phyloP scores from a whole-genome alignment of 345 rosid species.

The Bretschneidera sinensis region DNA sequence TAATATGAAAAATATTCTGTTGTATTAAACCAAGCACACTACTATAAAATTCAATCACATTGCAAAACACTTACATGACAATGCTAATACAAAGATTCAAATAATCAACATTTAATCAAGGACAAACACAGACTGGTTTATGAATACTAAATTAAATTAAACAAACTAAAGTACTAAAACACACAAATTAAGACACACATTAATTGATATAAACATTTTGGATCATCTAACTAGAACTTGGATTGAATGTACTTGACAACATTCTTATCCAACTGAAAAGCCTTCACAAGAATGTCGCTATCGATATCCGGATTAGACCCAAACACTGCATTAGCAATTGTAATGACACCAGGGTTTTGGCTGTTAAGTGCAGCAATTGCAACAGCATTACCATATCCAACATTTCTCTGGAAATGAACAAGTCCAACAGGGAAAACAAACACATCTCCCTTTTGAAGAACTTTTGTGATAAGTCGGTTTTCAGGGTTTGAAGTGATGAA shows the following conservation, averaged over 20 bases:
- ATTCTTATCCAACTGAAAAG: constrained; percentile 19
- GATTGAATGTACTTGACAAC: constrained; percentile 7
- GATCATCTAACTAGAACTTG: too few species aligned
- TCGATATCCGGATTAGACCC: constrained; percentile 17
- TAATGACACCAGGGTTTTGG: constrained; percentile 11
- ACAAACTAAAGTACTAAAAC: too few species aligned
- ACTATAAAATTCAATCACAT: too few species aligned
- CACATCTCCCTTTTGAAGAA: constrained; percentile 5
- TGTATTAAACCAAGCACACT: too few species aligned
- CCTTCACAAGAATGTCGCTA: constrained; percentile 18
- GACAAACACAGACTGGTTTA: too few species aligned
- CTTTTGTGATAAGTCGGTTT: neutral
- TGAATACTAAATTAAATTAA: too few species aligned
- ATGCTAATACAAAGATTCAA: too few species aligned
- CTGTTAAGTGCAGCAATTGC: constrained; percentile 5
- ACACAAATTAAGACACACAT: too few species aligned
- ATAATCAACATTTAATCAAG: too few species aligned
- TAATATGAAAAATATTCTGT: too few species aligned
- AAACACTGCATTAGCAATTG: constrained; percentile 15
- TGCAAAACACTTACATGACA: too few species aligned
- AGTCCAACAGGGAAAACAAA: constrained; percentile 12
- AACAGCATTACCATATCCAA: neutral
- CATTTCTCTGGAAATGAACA: constrained; percentile 5
- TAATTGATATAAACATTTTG: too few species aligned
- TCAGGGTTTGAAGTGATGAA: constrained; percentile 19